Base-by-base conservation (phyloP, 371 early-diverging fungal species). In the Catenaria anguillulae region DNA sequence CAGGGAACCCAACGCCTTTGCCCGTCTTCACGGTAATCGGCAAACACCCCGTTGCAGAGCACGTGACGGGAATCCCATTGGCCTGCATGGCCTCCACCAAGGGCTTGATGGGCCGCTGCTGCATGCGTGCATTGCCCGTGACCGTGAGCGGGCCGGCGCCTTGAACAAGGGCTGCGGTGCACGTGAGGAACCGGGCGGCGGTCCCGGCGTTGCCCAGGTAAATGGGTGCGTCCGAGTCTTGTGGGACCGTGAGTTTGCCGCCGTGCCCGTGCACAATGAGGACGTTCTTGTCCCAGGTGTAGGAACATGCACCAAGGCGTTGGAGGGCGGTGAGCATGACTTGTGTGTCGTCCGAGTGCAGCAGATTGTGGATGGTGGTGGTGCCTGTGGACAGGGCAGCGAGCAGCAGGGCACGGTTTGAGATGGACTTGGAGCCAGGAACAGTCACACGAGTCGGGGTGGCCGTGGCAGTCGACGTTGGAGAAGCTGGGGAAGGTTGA, bases 191-290 rank as follows among this genome's bases (percentile, higher is more conserved):
- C 52, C 97, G 87, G 5, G 94, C 84, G 1, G 98, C 98, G 4
- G 98, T 97, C 55, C 98, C 98, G 2, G 98, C 98, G 68, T 97
- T 97, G 56, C 97, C 96, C 46, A 97, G 73, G 72, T 91, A 97
- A 42, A 97, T 70, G 64, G 90, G 92, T 26, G 71, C 71, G 61
- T 73, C 77, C 26, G 95, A 89, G 6, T 85, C 82, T n/a, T 74
- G 72, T 40, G 40, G 40, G 17, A 23, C 45, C 10, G 19, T 12
- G 64, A 95, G 73, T 62, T 74, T 74, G 17, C 90, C 91, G 12
- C 84, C 84, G 40, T 76, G 74, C 56, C 97, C 97, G 4, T 74
- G 75, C 5, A 97, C 85, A 2, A 93, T 84, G 24, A 97, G 73
- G 2, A 88, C 88, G 34, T 95, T 96, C 66, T 86, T 82, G 67